phyloP scores from a whole-genome alignment of 2,329 filamentous ascomycete species.

The Arthrobotrys entomopaga region DNA sequence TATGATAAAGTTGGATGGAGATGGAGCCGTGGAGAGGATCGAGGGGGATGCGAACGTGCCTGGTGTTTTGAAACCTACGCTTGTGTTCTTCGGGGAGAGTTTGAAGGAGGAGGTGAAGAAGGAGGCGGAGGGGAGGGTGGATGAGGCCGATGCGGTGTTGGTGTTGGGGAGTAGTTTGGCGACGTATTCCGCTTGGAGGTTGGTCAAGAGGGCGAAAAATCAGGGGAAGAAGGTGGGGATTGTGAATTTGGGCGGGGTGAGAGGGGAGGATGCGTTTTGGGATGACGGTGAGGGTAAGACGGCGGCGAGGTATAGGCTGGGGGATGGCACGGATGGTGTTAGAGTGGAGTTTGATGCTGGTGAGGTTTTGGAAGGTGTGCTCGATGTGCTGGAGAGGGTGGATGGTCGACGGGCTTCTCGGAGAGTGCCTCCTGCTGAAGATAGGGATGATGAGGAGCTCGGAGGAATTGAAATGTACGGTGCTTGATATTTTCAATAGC shows the following conservation, averaged over 20 bases:
- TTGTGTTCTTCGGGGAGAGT: conserved; percentile 96
- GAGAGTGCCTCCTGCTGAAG: not conserved
- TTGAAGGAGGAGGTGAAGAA: conserved; percentile 76
- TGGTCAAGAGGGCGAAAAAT: conserved; percentile 84
- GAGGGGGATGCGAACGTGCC: conserved; percentile 67
- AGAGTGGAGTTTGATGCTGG: conserved; percentile 54
- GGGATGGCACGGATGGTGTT: conserved; percentile 57
- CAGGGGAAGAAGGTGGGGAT: conserved; percentile 85
- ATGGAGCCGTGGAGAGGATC: conserved; percentile 71
- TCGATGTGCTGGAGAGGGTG: conserved; percentile 12
- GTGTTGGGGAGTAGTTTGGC: conserved; percentile 90
- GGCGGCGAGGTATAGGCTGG: conserved; percentile 56
- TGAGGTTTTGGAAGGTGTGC: conserved; percentile 18
- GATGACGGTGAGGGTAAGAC: conserved; percentile 59
- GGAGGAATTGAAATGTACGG: conserved; percentile 44
- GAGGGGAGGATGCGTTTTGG: conserved; percentile 80
- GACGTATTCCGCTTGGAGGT: conserved; percentile 92
- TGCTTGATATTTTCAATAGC: conserved; percentile 1
- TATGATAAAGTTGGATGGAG: conserved; percentile 75
- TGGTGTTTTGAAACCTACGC: conserved; percentile 88
- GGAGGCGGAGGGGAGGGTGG: conserved; percentile 81
- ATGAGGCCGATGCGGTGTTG: conserved; percentile 77
- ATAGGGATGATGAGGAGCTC: conserved; percentile 13
- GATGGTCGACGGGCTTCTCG: conserved; percentile 9
- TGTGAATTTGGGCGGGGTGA: conserved; percentile 84